phyloP scores from a whole-genome alignment of 2,329 filamentous ascomycete species.

The Fusarium tanahbumbuense region DNA sequence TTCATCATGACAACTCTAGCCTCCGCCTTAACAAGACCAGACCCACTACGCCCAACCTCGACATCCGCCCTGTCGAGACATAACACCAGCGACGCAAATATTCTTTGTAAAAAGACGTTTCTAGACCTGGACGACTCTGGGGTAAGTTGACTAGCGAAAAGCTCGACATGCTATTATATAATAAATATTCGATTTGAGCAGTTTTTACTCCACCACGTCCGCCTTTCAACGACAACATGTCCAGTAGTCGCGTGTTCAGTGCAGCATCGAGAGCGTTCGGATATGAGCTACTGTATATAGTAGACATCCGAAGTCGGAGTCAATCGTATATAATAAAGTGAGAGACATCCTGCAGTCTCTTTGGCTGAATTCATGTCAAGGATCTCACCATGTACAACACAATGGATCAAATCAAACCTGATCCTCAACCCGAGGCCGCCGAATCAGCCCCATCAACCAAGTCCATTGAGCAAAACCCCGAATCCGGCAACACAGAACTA shows the following conservation, averaged over 20 bases:
- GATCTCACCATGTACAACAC: background rate
- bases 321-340: accelerated
- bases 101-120: background rate
- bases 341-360: background rate
- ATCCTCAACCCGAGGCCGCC: background rate
- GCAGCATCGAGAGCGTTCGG: background rate
- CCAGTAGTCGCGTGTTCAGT: background rate
- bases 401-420: constrained; percentile 26
- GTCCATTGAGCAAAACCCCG: constrained; percentile 52
- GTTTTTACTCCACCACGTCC: constrained; percentile 19
- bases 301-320: background rate
- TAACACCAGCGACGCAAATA: background rate
- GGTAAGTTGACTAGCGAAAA: background rate
- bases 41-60: constrained; percentile 34
- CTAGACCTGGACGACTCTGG: background rate
- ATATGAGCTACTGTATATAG: too few species aligned
- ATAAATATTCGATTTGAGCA: background rate
- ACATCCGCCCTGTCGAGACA: constrained; percentile 35
- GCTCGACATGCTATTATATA: constrained; percentile 19
- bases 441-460: constrained; percentile 24
- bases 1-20: constrained; percentile 6
- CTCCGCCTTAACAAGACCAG: constrained; percentile 28
- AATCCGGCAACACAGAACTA: constrained; percentile 58
- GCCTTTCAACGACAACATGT: constrained; percentile 29
- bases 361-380: background rate